These are phyloP conservation scores for Solanum gandarillasii DNA, from an alignment of 257 asterid genomes.

Conservation along the genomic window DNA sequence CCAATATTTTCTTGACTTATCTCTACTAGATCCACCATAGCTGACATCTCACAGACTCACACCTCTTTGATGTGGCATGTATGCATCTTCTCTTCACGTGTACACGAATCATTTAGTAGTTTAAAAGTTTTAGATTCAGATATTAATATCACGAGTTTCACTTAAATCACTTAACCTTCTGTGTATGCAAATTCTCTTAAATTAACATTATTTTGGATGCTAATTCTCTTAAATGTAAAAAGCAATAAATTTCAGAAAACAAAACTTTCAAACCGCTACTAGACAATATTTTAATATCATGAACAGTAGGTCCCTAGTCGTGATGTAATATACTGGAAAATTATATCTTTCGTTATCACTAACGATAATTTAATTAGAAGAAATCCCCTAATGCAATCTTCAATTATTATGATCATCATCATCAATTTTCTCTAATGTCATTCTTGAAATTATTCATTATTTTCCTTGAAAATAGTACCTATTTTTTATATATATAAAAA, in stretches of 20 bases:
- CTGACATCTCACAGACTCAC: not conserved
- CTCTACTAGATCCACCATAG: not conserved
- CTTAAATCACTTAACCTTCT: not conserved
- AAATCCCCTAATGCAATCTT: not conserved
- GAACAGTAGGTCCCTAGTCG: not conserved
- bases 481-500: not conserved
- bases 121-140: not conserved
- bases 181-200: not conserved
- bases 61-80: not conserved
- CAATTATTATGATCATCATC: not conserved
- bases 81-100: not conserved
- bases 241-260: not conserved
- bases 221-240: no score
- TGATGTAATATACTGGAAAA: not conserved
- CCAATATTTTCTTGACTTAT: not conserved
- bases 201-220: not conserved
- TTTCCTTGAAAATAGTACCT: not conserved
- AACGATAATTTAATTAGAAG: not conserved
- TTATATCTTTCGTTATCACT: not conserved
- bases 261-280: not conserved
- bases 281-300: not conserved
- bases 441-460: not conserved
- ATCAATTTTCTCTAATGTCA: not conserved
- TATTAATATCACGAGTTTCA: not conserved
- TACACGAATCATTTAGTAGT: not conserved